Conservation (phyloP, 371 early-diverging fungal species). For the Chytridium lagenaria region DNA sequence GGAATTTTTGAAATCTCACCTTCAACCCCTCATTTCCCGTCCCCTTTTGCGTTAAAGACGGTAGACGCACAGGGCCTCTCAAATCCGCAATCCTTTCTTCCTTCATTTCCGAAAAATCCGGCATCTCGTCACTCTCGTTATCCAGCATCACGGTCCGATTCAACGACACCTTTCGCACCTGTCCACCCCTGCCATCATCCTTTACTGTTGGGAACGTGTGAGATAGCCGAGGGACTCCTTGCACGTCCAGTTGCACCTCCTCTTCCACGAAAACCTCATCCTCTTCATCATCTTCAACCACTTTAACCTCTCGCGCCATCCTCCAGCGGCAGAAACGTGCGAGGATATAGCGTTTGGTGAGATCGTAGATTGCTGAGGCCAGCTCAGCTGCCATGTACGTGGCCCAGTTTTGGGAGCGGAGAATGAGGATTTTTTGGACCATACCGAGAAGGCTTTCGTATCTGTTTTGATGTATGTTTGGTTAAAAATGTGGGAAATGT, state of each 20-base stretch:
- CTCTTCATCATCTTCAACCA: too few relatives aligned
- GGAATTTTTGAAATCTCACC: too few relatives aligned
- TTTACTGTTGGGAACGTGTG: too few relatives aligned
- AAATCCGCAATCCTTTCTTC: neutral
- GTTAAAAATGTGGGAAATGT: neutral
- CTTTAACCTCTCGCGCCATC: neutral
- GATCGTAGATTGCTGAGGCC: neutral
- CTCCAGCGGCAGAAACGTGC: neutral
- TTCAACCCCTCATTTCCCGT: too few relatives aligned
- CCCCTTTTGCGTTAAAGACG: too few relatives aligned
- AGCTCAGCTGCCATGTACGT: neutral
- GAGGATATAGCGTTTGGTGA: neutral
- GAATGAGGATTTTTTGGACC: conserved; percentile 5
- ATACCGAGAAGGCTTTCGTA: conserved; percentile 2
- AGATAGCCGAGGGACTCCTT: too few relatives aligned
- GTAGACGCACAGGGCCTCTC: too few relatives aligned
- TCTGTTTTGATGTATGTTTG: neutral
- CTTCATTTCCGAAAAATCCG: neutral
- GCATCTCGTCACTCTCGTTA: neutral
- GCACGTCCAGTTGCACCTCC: too few relatives aligned
- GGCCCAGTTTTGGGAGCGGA: neutral
- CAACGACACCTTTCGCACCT: neutral
- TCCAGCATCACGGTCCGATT: neutral
- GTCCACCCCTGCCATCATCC: too few relatives aligned
- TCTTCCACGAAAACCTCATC: too few relatives aligned